Conservation (phyloP, 2,329 filamentous ascomycete genomes). For the Herpomyces periplanetae region DNA sequence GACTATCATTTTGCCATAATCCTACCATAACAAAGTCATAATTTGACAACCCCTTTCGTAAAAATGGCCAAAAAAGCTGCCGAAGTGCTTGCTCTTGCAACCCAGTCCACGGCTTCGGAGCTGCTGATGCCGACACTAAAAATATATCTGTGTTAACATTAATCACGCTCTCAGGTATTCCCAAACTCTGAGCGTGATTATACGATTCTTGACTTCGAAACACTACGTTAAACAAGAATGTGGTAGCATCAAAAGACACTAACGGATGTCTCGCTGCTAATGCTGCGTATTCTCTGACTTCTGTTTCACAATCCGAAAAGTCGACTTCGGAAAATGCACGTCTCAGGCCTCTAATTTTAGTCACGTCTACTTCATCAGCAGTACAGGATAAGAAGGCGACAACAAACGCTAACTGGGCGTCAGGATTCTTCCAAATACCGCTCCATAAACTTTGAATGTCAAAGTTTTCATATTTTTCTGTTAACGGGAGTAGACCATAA, state of each 20-base stretch:
- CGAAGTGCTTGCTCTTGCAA: constrained; percentile 34
- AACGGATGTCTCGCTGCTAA: constrained; percentile 45
- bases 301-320: constrained; percentile 18
- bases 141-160: constrained; percentile 39
- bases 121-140: constrained; percentile 32
- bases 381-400: constrained; percentile 42
- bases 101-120: constrained; percentile 32
- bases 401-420: constrained; percentile 75
- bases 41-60: constrained; percentile 33
- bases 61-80: constrained; percentile 42
- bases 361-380: constrained; percentile 37
- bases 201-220: constrained; percentile 17
- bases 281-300: constrained; percentile 18
- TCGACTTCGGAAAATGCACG: constrained; percentile 28
- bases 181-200: constrained; percentile 14
- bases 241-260: constrained; percentile 49
- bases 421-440: constrained; percentile 41
- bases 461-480: constrained; percentile 19
- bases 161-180: constrained; percentile 18
- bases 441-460: constrained; percentile 74
- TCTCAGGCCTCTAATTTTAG: constrained; percentile 41
- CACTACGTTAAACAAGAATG: constrained; percentile 20
- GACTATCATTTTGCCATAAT: constrained; percentile 56
- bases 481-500: constrained; percentile 31
- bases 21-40: constrained; percentile 67